Base-by-base conservation (phyloP, 2,329 filamentous ascomycete species). In the Colletotrichum trifolii region DNA sequence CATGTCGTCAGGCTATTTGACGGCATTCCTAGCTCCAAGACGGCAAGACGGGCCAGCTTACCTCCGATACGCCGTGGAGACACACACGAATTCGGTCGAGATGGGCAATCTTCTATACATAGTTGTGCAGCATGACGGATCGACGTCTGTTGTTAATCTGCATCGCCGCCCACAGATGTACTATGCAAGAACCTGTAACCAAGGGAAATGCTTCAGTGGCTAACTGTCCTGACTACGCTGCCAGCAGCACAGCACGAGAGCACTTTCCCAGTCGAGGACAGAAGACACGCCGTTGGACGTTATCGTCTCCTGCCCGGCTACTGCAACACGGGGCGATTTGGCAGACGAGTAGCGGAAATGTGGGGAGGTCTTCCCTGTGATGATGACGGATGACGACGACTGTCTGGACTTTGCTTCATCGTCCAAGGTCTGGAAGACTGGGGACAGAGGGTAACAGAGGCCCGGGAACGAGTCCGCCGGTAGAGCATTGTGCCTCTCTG, bases 361-460 rank as follows among this genome's bases (percentile, higher is more conserved):
- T 59, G 54, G 61, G 55, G 42, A 25, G 25, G 59, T 38, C 48
- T 40, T 60, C 48, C 55, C 15, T 36, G 34, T n/a, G 55, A 47
- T 54, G 56, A 60, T 54, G 56, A 38, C 48, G 55, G 55, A 64
- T 60, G 61, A 64, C 61, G 61, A 64, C 55, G 43, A 60, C 42
- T 54, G 9, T 35, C 6, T 40, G 45, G 13, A 11, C 8, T 36
- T 43, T 46, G 49, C 39, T 33, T 34, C 35, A 53, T 60, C 13
- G 25, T 35, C 13, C 15, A 36, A n/a, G 7, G 47, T 33, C 6
- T 13, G 25, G 36, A 36, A 38, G 15, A 8, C 45, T 47, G 45
- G 15, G 15, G n/a, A 34, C 11, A 15, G n/a, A 17, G 45, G 38
- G 45, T 12, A 33, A 43, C 35, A 13, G 48, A 50, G 42, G 56